Evolutionary conservation across 2,329 filamentous ascomycete genomes (phyloP).

Genomic region (Scytalidium sp.): DNA sequence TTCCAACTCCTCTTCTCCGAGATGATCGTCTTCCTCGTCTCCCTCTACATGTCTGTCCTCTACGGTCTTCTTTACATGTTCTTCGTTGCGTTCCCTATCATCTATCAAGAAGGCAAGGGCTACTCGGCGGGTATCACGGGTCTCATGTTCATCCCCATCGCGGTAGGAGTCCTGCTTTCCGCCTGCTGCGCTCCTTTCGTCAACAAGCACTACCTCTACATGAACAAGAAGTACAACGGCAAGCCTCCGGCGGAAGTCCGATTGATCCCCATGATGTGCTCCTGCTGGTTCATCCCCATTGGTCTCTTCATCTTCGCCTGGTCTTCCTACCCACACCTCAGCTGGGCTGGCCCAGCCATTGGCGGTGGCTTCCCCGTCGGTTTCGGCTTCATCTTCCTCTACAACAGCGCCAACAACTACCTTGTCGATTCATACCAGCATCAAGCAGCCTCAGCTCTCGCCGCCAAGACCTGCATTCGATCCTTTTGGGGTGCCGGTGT

Average conservation of each 20-base stretch:
- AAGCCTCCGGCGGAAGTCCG: slow-evolving; percentile 74
- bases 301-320: slow-evolving; percentile 68
- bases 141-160: slow-evolving; percentile 83
- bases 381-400: slow-evolving; percentile 65
- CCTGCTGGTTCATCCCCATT: slow-evolving; percentile 69
- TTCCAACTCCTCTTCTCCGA: slow-evolving; percentile 84
- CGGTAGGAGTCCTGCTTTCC: slow-evolving; percentile 68
- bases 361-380: slow-evolving; percentile 53
- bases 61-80: slow-evolving; percentile 62
- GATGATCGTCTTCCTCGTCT: slow-evolving; percentile 80
- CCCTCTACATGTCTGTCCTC: slow-evolving; percentile 81
- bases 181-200: slow-evolving; percentile 67
- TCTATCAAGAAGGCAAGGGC: slow-evolving; percentile 74
- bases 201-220: slow-evolving; percentile 75
- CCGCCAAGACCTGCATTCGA: slow-evolving; percentile 77
- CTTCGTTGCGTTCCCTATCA: slow-evolving; percentile 50
- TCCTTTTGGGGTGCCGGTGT: slow-evolving; percentile 77
- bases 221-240: slow-evolving; percentile 61
- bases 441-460: slow-evolving; percentile 77
- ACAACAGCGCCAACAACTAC: slow-evolving; percentile 58
- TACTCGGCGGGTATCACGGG: slow-evolving; percentile 72
- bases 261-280: slow-evolving; percentile 78
- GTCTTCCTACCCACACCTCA: slow-evolving; percentile 54
- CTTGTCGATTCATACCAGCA: slow-evolving; percentile 64
- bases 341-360: slow-evolving; percentile 56